phyloP scores from a whole-genome alignment of 2,329 filamentous ascomycete species.

The Mycosphaerella sp. region DNA sequence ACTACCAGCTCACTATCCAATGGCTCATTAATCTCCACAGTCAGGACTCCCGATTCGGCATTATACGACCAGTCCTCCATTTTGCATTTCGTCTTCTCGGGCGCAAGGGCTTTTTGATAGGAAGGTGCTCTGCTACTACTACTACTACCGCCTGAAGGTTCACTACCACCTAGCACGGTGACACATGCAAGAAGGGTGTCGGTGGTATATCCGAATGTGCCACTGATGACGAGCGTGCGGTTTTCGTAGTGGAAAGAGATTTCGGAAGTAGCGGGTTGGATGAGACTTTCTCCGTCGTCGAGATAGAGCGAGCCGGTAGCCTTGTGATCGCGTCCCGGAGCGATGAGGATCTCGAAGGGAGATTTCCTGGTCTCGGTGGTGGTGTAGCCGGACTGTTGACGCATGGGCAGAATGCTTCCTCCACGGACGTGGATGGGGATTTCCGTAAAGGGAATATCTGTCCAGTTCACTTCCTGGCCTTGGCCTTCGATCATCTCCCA shows the following conservation, averaged over 20 bases:
- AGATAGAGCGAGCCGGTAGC: conserved; percentile 66
- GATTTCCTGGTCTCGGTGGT: conserved; percentile 57
- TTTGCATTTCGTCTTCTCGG: conserved; percentile 3
- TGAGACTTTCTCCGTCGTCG: conserved; percentile 66
- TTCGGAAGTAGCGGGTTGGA: conserved; percentile 51
- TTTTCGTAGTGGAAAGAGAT: conserved; percentile 55
- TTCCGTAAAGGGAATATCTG: conserved; percentile 42
- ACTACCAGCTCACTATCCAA: conserved; percentile 11
- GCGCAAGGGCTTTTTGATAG: conserved; percentile 2
- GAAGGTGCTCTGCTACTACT: no score
- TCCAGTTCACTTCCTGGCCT: conserved; percentile 39
- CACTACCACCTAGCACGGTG: conserved; percentile 4
- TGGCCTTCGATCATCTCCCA: conserved; percentile 42
- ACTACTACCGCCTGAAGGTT: no score
- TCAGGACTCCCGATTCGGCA: conserved; percentile 4
- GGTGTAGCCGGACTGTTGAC: conserved; percentile 51
- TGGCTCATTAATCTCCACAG: conserved; percentile 6
- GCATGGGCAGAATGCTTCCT: conserved; percentile 57
- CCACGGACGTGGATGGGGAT: conserved; percentile 64
- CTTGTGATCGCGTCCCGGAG: conserved; percentile 54
- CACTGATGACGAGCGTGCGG: conserved; percentile 29
- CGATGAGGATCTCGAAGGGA: conserved; percentile 65
- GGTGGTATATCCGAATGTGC: conserved; percentile 14
- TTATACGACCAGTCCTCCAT: conserved; percentile 5
- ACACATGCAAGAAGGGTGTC: conserved; percentile 9